A percentile compares a stretch with the other conserved stretches of the same genome.
Conservation (phyloP, 805 yeast genomes). For the Candida silvicultrix region DNA sequence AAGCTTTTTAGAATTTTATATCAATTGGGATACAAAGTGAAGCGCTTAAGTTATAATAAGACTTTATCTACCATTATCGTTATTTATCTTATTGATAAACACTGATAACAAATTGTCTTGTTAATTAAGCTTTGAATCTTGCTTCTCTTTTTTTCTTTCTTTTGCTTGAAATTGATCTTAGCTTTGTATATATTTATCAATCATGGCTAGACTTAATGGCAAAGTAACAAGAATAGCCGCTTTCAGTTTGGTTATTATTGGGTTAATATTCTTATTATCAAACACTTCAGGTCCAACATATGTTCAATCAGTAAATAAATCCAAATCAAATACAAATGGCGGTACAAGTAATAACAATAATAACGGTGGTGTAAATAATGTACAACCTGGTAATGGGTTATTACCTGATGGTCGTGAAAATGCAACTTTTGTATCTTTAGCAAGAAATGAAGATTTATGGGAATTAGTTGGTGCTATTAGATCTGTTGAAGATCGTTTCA, state of each 20-base stretch:
- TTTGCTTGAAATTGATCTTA: too few relatives aligned
- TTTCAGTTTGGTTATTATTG: slow-evolving; percentile 14
- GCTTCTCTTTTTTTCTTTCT: too few relatives aligned
- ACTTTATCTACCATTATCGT: too few relatives aligned
- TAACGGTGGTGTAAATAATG: too few relatives aligned
- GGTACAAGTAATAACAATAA: background rate
- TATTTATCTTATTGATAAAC: too few relatives aligned
- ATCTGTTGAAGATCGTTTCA: slow-evolving; percentile 86
- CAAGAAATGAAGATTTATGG: slow-evolving; percentile 68
- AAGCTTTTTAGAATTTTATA: too few relatives aligned
- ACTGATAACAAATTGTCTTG: too few relatives aligned
- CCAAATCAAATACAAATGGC: background rate
- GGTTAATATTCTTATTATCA: slow-evolving; percentile 12
- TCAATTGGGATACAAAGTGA: too few relatives aligned
- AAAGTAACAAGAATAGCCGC: slow-evolving; percentile 14
- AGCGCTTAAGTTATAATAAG: too few relatives aligned
- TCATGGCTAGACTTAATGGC: slow-evolving; percentile 17
- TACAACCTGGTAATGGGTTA: background rate
- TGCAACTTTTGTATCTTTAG: slow-evolving; percentile 79
- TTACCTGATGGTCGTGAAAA: slow-evolving; percentile 36
- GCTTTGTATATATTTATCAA: too few relatives aligned
- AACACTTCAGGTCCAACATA: slow-evolving; percentile 3
- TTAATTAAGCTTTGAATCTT: background rate
- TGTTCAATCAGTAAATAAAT: background rate
- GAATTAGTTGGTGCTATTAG: slow-evolving; percentile 59